Percentiles rank a stretch among this genome's conserved stretches.
phyloP scores from a whole-genome alignment of 495 filamentous ascomycete genomes.

The Hyaloscypha bicolor region DNA sequence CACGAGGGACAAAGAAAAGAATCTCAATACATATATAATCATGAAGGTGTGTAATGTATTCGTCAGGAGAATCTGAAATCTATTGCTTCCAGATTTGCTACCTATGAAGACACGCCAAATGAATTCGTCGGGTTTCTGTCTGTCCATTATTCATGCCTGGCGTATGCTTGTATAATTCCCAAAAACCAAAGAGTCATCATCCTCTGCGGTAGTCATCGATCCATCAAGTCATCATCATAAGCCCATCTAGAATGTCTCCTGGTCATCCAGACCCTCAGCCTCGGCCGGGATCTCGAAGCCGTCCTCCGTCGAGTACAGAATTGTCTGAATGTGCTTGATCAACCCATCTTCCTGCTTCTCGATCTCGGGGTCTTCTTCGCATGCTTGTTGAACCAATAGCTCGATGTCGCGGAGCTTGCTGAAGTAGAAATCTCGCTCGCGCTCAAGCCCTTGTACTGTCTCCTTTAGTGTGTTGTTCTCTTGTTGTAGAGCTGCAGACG shows the following conservation, averaged over 20 bases:
- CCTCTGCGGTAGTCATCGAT: conserved; percentile 5
- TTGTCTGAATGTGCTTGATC: conserved; percentile 91
- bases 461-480: conserved; percentile 86
- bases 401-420: conserved; percentile 98
- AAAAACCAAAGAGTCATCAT: conserved; percentile 22
- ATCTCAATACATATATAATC: neutral
- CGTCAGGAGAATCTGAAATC: conserved; percentile 6
- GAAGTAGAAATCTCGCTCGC: conserved; percentile 98
- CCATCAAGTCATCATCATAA: conserved; percentile 25
- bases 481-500: conserved; percentile 67
- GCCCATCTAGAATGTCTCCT: conserved; percentile 70
- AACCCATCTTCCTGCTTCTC: conserved; percentile 91
- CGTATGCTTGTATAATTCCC: conserved; percentile 30
- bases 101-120: conserved; percentile 19
- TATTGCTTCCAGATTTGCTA: conserved; percentile 9
- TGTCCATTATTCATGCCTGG: conserved; percentile 24
- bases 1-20: neutral
- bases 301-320: conserved; percentile 96
- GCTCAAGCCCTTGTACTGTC: conserved; percentile 81
- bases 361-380: conserved; percentile 86
- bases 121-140: conserved; percentile 1
- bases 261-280: conserved; percentile 63
- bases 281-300: conserved; percentile 84
- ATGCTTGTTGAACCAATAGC: conserved; percentile 84
- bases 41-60: neutral